phyloP scores from a whole-genome alignment of 106 monocot genomes.

The Platanthera zijinensis region DNA sequence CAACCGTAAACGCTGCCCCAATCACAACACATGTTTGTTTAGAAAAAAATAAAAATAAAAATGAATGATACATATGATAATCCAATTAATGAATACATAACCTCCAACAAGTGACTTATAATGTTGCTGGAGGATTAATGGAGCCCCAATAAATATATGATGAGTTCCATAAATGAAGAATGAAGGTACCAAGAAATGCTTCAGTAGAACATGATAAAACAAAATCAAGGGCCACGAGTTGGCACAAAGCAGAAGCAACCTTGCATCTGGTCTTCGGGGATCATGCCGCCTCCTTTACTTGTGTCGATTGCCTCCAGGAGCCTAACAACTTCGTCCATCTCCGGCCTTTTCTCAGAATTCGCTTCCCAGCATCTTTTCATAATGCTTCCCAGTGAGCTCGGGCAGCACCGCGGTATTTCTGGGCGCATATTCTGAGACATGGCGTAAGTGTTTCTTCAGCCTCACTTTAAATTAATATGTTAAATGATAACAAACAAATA shows the following conservation, averaged over 20 bases:
- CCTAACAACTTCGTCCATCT: slow-evolving; percentile 55
- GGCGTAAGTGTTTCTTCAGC: neutral
- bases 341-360: slow-evolving; percentile 47
- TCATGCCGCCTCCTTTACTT: slow-evolving; percentile 60
- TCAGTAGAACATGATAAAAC: neutral
- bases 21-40: no score
- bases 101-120: no score
- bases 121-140: no score
- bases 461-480: neutral
- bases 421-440: slow-evolving; percentile 42
- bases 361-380: slow-evolving; percentile 64
- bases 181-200: no score
- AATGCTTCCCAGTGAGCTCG: slow-evolving; percentile 40
- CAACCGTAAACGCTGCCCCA: no score
- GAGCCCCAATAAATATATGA: no score
- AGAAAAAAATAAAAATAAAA: no score
- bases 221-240: slow-evolving; percentile 3
- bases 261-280: slow-evolving; percentile 35
- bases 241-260: slow-evolving; percentile 23
- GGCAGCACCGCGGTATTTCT: slow-evolving; percentile 63
- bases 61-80: no score
- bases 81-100: no score
- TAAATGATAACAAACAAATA: neutral
- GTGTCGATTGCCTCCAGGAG: slow-evolving; percentile 55
- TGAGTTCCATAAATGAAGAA: no score